A percentile compares a stretch with the other conserved stretches of the same genome.
These are phyloP conservation scores for Tephrocybe sp. DNA, from an alignment of 768 basidiomycete species.

Conservation along the genomic window DNA sequence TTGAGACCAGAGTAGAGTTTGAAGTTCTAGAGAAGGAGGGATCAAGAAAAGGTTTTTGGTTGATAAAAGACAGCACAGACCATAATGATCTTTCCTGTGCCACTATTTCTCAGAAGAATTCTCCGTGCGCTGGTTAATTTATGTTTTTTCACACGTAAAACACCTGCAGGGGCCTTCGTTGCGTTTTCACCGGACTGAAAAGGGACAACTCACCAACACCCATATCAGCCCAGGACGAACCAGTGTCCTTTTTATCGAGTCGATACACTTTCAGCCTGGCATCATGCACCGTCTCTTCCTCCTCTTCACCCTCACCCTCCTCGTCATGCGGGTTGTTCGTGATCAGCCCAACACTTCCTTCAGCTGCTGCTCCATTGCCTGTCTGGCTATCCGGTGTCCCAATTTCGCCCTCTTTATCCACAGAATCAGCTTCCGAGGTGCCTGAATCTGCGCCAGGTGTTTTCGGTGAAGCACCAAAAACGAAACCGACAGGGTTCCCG, in stretches of 20 bases:
- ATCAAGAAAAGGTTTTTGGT: slow-evolving; percentile 2
- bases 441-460: slow-evolving; percentile 19
- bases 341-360: slow-evolving; percentile 23
- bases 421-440: not conserved
- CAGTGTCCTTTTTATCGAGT: slow-evolving; percentile 41
- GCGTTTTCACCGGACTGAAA: not conserved
- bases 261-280: slow-evolving; percentile 64
- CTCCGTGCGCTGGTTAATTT: slow-evolving; percentile 60
- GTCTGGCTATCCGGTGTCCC: slow-evolving; percentile 13
- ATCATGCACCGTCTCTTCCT: slow-evolving; percentile 65
- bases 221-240: slow-evolving; percentile 59
- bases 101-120: slow-evolving; percentile 69
- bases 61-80: slow-evolving; percentile 40
- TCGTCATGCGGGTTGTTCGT: slow-evolving; percentile 51
- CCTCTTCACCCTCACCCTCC: slow-evolving; percentile 82
- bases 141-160: slow-evolving; percentile 73
- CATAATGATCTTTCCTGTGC: slow-evolving; percentile 72
- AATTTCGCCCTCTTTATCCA: slow-evolving; percentile 10
- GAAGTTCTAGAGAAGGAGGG: slow-evolving; percentile 59
- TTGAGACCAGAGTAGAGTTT: slow-evolving; percentile 60
- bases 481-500: slow-evolving; percentile 66
- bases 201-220: slow-evolving; percentile 56
- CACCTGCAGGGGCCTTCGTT: slow-evolving; percentile 38
- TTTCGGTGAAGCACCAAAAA: slow-evolving; percentile 45
- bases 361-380: slow-evolving; percentile 20